Base-by-base conservation (phyloP, 2,329 filamentous ascomycete genomes). In the Ustulina deusta region DNA sequence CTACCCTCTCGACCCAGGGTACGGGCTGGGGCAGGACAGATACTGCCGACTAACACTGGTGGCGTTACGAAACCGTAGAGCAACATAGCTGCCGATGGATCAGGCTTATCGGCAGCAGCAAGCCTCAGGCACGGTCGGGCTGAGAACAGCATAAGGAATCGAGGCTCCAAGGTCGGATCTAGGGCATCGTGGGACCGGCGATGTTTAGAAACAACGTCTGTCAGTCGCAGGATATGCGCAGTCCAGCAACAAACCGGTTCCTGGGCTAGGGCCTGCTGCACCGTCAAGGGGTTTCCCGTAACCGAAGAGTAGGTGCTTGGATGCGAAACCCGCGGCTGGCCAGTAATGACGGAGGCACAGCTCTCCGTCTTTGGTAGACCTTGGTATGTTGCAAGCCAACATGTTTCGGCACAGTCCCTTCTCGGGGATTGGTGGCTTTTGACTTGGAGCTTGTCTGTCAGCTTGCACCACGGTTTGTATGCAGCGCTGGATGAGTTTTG, bases 211-310 rank as follows among this genome's bases (percentile, higher is more conserved):
- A 51, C 25, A n/a, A 17, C 17, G 38, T 22, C 13, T 22, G 27
- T 60, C 46, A 10, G 40, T 56, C 58, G 22, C 40, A 61, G 36
- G 36, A 56, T 40, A 36, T 32, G 58, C 52, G 20, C 49, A 65
- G 27, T 22, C 15, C 13, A 42, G 32, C 36, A 7, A 51, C 51
- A 51, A 34, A 40, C 6, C 13, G 9, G 29, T 54, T 34, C 44
- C 57, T 13, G 17, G 15, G 20, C 49, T 40, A 27, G 38, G 22
- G 49, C 34, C 48, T 64, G 55, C 65, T 51, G 49, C 61, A 36
- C 32, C 55, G 20, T 36, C 40, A 49, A 54, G 51, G 51, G 51
- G 38, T 29, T n/a, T 29, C 42, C 46, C 40, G 54, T 52, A 59
- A 22, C 34, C 46, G 34, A 38, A 36, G 15, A 10, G 17, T 36